Evolutionary conservation across 2,329 filamentous ascomycete genomes (phyloP), one percentile per base, ranked within the genome.

Genomic region (Fusarium aywerte): DNA sequence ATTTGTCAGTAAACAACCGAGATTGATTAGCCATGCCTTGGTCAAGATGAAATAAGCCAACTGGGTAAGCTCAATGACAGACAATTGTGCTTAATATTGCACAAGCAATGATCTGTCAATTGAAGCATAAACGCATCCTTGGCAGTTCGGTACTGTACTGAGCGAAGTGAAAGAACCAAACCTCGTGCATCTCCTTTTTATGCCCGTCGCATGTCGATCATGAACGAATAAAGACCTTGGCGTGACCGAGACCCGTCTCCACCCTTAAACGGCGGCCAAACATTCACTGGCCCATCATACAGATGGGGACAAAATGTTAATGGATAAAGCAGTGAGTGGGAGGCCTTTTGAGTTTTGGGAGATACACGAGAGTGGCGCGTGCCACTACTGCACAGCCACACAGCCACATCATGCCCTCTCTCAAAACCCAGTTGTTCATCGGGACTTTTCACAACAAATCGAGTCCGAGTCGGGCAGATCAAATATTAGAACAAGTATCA

Each of bases 1-100:
- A 32, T 35, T 33, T 31, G 29, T 53, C 16, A 23, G 29, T 15
- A 47, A 42, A 47, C 33, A 63, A 33, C 54, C 64, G 47, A 54
- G 32, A 51, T 59, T 50, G 40, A 21, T 50, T 35, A 32, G 32
- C 25, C 27, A 60, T 51, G 53, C 43, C 13, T 61, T 49, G 32
- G 18, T 35, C 16, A 38, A 20, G 16, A 50, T 38, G 20, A 47
- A 47, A 55, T 53, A 38, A 43, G 38, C 69, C 70, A 71, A 72
- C 68, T 58, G 47, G 11, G 44, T 40, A 47, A 33, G 32, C 21
- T 45, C 44, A 33, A 65, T 72, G 70, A 72, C 68, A 70, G 43
- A 35, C 31, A 32, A 44, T 25, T 38, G 29, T 53, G 42, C 31
- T 48, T 56, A 7, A 27, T 27, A 27, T 27, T 27, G 21, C 9